phyloP scores from a whole-genome alignment of 2,329 filamentous ascomycete genomes.

The Fusarium subtropicale region DNA sequence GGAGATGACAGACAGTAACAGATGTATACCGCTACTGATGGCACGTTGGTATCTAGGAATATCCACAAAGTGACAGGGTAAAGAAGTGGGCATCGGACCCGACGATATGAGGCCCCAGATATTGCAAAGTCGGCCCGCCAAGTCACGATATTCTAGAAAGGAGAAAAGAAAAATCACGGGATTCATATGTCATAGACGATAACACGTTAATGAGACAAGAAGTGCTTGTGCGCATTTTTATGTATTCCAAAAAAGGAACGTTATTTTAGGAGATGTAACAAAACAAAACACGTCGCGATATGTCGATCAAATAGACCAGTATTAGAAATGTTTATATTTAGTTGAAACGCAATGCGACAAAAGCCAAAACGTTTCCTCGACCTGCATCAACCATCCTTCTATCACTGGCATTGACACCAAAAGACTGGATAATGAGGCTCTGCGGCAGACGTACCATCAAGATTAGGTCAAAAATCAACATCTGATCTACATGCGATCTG shows the following conservation, averaged over 20 bases:
- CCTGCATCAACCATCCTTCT: neutral
- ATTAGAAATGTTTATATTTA: neutral
- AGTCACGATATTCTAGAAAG: conserved; percentile 30
- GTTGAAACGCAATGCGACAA: neutral
- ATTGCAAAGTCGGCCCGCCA: conserved; percentile 26
- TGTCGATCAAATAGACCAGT: neutral
- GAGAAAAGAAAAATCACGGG: conserved; percentile 16
- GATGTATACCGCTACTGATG: neutral
- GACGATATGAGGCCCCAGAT: conserved; percentile 12
- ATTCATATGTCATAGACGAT: conserved; percentile 20
- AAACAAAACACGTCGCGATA: neutral
- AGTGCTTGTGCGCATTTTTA: neutral
- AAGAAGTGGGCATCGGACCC: conserved; percentile 8
- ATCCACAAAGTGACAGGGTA: neutral
- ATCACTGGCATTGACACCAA: neutral
- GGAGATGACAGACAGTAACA: neutral
- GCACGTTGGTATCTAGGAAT: neutral
- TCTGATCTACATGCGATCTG: conserved; percentile 32
- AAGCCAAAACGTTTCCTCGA: neutral
- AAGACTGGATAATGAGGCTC: conserved; percentile 20
- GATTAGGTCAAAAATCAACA: conserved; percentile 26
- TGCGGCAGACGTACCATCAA: conserved; percentile 18
- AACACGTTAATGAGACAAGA: neutral
- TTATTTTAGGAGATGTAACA: conserved; percentile 6
- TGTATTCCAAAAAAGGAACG: neutral